Base-by-base conservation (phyloP, 768 basidiomycete genomes). In the Russula abietina region DNA sequence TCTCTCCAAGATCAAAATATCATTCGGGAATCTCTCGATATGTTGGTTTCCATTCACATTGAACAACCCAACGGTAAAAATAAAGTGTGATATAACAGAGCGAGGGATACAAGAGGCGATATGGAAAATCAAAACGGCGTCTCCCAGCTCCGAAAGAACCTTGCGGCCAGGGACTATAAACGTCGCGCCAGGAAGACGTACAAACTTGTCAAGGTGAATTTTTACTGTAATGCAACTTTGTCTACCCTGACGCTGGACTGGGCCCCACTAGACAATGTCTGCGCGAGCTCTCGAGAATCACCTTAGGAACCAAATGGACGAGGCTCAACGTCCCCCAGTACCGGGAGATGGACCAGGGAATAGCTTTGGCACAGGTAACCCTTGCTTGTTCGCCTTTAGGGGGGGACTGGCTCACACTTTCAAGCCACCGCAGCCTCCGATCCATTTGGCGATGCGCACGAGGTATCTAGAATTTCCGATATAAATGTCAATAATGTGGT, bases 1-100 rank as follows among this genome's bases (percentile, higher is more conserved):
- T 2, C 0, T 8, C 41, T 43, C 17, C 7, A 3, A 9, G 41
- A 43, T 19, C 41, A 43, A 43, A 43, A 8, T 43, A 0, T 19
- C 9, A 43, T 22, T 0, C 0, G 8, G 1, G 1, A 45, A 43
- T 1, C 19, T n/a, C 16, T 0, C 7, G 17, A 11, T 2, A 7
- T 0, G 28, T 12, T n/a, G 12, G 45, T 22, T 48, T 24, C 1
- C 4, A 10, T 46, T 46, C n/a, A 10, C 10, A 9, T 7, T 3
- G 19, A 5, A 32, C 16, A 22, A 17, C 4, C 51, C 6, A 11
- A 12, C 7, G 1, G 10, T 52, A 33, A 19, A 11, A 8, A 51
- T 38, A 50, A 38, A 11, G 16, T 36, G 8, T 5, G 22, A 50
- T 33, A 11, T 16, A 26, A 54, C n/a, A 61, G 60, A 2, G 2